A percentile compares a stretch with the other conserved stretches of the same genome.
Evolutionary conservation across 2,329 filamentous ascomycete genomes (phyloP).

Genomic region (Diaporthe sp.): DNA sequence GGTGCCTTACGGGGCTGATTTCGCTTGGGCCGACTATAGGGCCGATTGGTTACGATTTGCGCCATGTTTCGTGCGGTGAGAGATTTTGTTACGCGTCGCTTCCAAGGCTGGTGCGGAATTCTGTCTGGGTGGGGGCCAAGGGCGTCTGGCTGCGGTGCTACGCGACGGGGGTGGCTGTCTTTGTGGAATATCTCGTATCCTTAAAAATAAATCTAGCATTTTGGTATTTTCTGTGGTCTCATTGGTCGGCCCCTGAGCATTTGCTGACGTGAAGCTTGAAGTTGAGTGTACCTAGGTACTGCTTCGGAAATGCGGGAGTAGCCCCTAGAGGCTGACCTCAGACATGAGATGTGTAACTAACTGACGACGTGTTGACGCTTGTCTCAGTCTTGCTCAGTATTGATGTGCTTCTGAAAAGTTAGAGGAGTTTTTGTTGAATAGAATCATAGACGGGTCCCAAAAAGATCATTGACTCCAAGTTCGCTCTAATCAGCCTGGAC

Average conservation of each 20-base stretch:
- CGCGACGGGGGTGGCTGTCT: not conserved
- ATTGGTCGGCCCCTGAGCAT: not conserved
- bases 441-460: not conserved
- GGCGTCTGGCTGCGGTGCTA: conserved; percentile 6
- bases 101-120: not conserved
- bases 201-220: conserved; percentile 8
- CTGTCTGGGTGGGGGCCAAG: not conserved
- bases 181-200: conserved; percentile 4
- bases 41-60: not conserved
- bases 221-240: not conserved
- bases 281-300: not conserved
- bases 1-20: conserved; percentile 16
- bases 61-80: not conserved
- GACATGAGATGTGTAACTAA: not conserved
- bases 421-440: no score
- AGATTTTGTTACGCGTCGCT: not conserved
- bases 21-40: not conserved
- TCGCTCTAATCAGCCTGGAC: not conserved
- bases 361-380: not conserved
- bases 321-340: not conserved
- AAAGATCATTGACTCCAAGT: not conserved
- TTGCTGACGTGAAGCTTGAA: not conserved
- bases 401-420: not conserved
- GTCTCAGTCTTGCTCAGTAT: no score
- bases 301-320: not conserved